phyloP scores from a whole-genome alignment of 352 stramenopile genomes.

The Chrysophaeum taylorii region DNA sequence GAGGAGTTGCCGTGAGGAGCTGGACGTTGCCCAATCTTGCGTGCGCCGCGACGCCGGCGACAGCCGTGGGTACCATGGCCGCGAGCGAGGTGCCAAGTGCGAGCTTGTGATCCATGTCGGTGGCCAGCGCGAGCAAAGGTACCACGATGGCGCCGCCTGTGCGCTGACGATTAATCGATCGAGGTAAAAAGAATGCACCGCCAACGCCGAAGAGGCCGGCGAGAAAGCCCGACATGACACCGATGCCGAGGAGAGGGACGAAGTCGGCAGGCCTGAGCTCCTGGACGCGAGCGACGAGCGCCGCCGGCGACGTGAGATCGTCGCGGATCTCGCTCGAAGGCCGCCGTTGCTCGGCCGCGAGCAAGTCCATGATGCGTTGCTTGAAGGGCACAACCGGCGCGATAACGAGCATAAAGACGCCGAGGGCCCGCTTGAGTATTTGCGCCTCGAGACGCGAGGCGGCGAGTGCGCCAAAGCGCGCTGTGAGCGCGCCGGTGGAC shows the following conservation, averaged over 20 bases:
- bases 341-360: conserved; percentile 2
- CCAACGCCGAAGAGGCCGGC: conserved; percentile 53
- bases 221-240: conserved; percentile 42
- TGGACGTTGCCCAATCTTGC: not conserved
- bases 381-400: conserved; percentile 42
- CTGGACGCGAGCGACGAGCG: not conserved
- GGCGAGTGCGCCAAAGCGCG: conserved; percentile 34
- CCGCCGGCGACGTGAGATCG: not conserved
- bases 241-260: conserved; percentile 25
- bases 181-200: too few species aligned
- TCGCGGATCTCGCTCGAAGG: too few species aligned
- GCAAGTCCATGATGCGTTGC: conserved; percentile 31
- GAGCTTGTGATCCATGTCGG: conserved; percentile 44
- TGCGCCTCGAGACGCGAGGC: conserved; percentile 28
- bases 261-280: not conserved
- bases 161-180: too few species aligned
- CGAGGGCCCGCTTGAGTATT: conserved; percentile 30
- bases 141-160: conserved; percentile 32
- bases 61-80: conserved; percentile 33
- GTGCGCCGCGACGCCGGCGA: not conserved
- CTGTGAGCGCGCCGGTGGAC: conserved; percentile 39
- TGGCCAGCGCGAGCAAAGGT: conserved; percentile 34
- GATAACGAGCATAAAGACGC: conserved; percentile 46
- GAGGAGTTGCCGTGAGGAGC: not conserved
- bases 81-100: conserved; percentile 45